Base-by-base conservation (phyloP, 2,329 filamentous ascomycete genomes). In the Aspergillus pseudonomiae region DNA sequence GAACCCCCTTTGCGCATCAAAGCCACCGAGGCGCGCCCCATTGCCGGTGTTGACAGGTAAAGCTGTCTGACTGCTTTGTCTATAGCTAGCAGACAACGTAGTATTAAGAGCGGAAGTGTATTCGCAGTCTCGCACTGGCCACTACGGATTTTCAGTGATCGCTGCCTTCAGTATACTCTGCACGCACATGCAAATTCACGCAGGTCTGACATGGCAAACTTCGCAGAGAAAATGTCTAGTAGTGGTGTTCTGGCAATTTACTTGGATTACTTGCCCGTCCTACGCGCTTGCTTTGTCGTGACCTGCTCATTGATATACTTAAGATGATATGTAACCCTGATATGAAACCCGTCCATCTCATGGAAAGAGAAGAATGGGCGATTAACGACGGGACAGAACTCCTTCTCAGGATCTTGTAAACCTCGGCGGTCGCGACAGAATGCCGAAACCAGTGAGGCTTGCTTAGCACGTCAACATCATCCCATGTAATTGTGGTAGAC, bases 331-430 rank as follows among this genome's bases (percentile, higher is more conserved):
- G 77, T 81, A 75, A 77, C 80, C 80, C 80, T 81, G 79, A 81
- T 80, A 81, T 81, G 80, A 81, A 82, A 82, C 80, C 80, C 79
- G 68, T 74, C 72, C 68, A 71, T 74, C 74, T 78, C 80, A 80
- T 81, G 66, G 79, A 63, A 11, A 79, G 79, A 79, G 74, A 73
- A 74, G 74, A 79, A 76, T 77, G 80, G 77, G 80, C 80, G 80
- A 82, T 82, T 82, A 82, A 82, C 80, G 78, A 81, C 79, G 79
- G 80, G 79, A 73, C 67, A 39, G 32, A 66, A 62, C 68, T 78
- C 74, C 74, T 74, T 81, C 79, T 80, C 67, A 72, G 77, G 73
- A 76, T 78, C 71, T 67, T 68, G 71, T 67, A 67, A 71, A 75
- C 77, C 77, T 76, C 74, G 67, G 71, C 70, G 71, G 73, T 76